Evolutionary conservation across 2,329 filamentous ascomycete genomes (phyloP).

Genomic region (Diaporthe citri): DNA sequence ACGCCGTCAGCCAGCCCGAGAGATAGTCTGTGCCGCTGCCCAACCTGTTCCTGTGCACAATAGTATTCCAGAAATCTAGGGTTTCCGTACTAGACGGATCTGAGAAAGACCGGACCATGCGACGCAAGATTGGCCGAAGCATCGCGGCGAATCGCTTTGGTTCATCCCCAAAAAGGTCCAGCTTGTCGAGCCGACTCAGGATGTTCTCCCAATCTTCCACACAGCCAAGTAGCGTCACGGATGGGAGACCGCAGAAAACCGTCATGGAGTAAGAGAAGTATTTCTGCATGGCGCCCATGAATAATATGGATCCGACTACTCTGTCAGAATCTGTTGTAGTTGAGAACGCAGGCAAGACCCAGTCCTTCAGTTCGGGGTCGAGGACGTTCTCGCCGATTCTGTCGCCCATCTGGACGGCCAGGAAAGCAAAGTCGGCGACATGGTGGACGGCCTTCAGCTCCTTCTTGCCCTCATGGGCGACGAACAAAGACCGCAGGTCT

Average conservation of each 20-base stretch:
- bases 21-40: background rate
- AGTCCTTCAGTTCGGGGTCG: conserved; percentile 52
- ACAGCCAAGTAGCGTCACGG: conserved; percentile 60
- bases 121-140: conserved; percentile 53
- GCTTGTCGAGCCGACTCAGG: conserved; percentile 50
- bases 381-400: conserved; percentile 54
- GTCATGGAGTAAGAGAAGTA: conserved; percentile 54
- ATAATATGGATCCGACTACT: conserved; percentile 54
- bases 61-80: conserved; percentile 52
- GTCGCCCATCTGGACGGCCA: conserved; percentile 52
- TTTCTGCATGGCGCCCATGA: conserved; percentile 59
- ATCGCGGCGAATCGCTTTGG: conserved; percentile 49
- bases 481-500: conserved; percentile 56
- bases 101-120: conserved; percentile 55
- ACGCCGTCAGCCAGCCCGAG: conserved; percentile 39
- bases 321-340: conserved; percentile 57
- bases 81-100: conserved; percentile 44
- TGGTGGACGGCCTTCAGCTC: conserved; percentile 41
- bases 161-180: conserved; percentile 53
- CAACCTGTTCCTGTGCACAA: background rate
- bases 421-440: conserved; percentile 45
- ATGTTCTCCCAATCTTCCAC: conserved; percentile 55
- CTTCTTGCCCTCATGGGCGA: conserved; percentile 54
- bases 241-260: conserved; percentile 58
- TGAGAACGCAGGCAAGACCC: conserved; percentile 58